Base-by-base conservation (phyloP, 2,329 filamentous ascomycete genomes). In the Fusarium pseudonygamai region DNA sequence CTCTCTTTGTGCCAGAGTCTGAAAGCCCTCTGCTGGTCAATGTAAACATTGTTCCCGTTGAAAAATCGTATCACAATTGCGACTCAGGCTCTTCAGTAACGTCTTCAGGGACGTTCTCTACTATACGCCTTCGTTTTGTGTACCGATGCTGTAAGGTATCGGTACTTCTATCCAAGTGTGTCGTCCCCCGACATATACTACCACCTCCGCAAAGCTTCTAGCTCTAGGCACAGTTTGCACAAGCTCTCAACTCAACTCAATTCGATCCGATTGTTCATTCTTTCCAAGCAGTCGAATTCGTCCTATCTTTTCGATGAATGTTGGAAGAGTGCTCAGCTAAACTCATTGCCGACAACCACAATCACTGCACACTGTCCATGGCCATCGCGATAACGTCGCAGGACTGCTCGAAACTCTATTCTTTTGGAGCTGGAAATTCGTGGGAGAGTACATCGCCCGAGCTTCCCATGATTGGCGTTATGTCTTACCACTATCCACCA, bases 401-500 rank as follows among this genome's bases (percentile, higher is more conserved):
- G 28, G 43, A 60, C 55, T 64, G 57, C 49, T 69, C 68, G 52
- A 72, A 72, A 45, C 24, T 56, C n/a, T 66, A 66, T 24, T 53
- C 57, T 22, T 67, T 67, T 43, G 63, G 68, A 40, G 26, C 56
- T 62, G 45, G 37, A 34, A 63, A 56, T 45, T 40, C 56, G 34
- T 73, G 63, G 74, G 60, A 64, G 56, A 61, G 63, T 39, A 43
- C 59, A 34, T 43, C 69, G 37, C 55, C 69, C 43, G 61, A 55
- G 20, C 52, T 42, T 58, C 63, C 69, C 58, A 76, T 77, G 71
- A 69, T 69, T 59, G 62, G 55, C 36, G 58, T 66, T 72, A 87
- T 87, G 85, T 82, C 86, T 71, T 86, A 87, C 77, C 85, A 86
- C 71, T 88, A 87, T 76, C 83, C 85, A 52, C 80, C 83, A 71